phyloP scores from a whole-genome alignment of 1,139 yeast genomes.

The Pichia inconspicua region DNA sequence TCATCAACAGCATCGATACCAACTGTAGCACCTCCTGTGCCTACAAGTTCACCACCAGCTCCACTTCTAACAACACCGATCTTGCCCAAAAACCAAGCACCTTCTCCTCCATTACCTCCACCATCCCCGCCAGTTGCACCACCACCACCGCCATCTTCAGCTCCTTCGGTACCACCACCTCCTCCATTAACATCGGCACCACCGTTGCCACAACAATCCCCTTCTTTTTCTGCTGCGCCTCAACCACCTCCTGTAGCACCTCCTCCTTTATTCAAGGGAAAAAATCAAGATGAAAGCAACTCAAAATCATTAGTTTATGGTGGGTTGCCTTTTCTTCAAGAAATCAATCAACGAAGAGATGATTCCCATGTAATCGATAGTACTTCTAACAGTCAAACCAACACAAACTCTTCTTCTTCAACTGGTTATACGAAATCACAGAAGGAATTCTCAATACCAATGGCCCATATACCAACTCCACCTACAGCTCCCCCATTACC shows the following conservation, averaged over 20 bases:
- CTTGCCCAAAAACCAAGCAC: background rate
- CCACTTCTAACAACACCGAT: background rate
- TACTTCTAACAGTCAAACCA: background rate
- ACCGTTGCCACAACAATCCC: background rate
- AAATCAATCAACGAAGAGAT: conserved; percentile 47
- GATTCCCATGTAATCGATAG: conserved; percentile 44
- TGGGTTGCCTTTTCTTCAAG: conserved; percentile 43
- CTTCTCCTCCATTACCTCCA: background rate
- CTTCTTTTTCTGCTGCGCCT: conserved; percentile 13
- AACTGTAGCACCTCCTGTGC: conserved; percentile 43
- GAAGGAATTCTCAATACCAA: background rate
- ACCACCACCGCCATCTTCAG: background rate
- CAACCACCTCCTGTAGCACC: conserved; percentile 9
- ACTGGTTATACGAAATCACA: background rate
- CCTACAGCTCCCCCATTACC: conserved; percentile 29
- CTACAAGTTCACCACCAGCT: conserved; percentile 73
- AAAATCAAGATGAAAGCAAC: background rate
- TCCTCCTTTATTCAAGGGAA: conserved; percentile 10
- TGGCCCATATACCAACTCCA: conserved; percentile 26
- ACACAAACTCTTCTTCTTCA: background rate
- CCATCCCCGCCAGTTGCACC: conserved; percentile 27
- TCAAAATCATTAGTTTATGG: conserved; percentile 16
- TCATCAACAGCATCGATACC: conserved; percentile 19
- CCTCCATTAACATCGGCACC: conserved; percentile 5
- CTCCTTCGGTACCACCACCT: conserved; percentile 5